Evolutionary conservation across 345 rosid genomes (phyloP).

Genomic region (Erodium maritimum): DNA sequence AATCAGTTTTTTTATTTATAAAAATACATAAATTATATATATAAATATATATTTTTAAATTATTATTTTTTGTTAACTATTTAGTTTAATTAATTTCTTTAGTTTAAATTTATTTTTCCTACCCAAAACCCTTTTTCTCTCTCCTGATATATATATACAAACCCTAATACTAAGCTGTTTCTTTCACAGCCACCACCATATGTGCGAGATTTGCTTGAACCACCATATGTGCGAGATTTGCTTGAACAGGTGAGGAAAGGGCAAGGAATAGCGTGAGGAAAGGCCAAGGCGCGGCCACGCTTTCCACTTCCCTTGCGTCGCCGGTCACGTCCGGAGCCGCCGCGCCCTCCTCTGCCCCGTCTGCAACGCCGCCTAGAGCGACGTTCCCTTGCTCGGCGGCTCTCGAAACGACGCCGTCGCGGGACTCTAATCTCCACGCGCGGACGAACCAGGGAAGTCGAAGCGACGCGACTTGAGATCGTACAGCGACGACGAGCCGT

Average conservation of each 20-base stretch:
- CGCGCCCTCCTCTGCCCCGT: slow-evolving; percentile 61
- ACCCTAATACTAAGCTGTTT: no score
- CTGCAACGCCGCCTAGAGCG: slow-evolving; percentile 61
- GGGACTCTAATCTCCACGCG: slow-evolving; percentile 19
- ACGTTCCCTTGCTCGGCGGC: slow-evolving; percentile 48
- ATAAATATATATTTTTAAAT: no score
- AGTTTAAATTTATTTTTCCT: no score
- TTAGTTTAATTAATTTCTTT: no score
- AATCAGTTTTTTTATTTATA: no score
- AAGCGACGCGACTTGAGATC: slow-evolving; percentile 24
- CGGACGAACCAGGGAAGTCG: slow-evolving; percentile 16
- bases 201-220: no score
- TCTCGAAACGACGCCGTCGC: slow-evolving; percentile 13
- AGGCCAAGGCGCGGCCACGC: slow-evolving; percentile 64
- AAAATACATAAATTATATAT: no score
- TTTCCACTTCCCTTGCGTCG: slow-evolving; percentile 74
- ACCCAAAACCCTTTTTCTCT: no score
- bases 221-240: slow-evolving; percentile 81
- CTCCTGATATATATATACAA: no score
- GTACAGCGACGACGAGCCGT: slow-evolving; percentile 82
- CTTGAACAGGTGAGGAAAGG: no score
- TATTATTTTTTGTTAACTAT: no score
- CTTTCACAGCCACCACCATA: no score
- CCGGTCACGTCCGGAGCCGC: slow-evolving; percentile 40
- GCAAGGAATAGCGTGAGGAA: slow-evolving; percentile 66